Evolutionary conservation across 2,329 filamentous ascomycete species (phyloP), one percentile per base, ranked within the genome.

Genomic region (Coniella vitis): DNA sequence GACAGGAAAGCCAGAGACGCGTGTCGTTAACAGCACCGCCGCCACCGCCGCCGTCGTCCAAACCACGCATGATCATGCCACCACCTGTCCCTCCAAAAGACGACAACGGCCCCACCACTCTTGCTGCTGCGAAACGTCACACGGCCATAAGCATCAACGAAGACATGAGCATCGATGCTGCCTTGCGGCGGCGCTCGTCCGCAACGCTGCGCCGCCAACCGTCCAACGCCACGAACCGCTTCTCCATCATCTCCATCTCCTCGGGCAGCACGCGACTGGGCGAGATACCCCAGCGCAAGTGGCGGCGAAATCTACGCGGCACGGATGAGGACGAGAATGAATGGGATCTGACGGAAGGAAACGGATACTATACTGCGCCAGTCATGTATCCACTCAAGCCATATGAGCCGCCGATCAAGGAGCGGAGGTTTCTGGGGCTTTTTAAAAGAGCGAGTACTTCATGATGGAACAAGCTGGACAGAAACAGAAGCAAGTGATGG

Each of bases 201-300:
- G 5, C 25, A 29, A 10, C 25, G 5, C 10, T 34, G 3, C 21
- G 50, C 16, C 47, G 50, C 13, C 47, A 36, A 29, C 25, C 25
- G 47, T 35, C 47, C 21, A 53, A 40, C 21, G 40, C 50, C 13
- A 42, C 39, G 38, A 50, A 63, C 22, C 56, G 61, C 25, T 52
- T 63, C n/a, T 66, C 65, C 3, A 51, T 64, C 9, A 40, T 59
- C 20, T 61, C 64, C 1, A 58, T 60, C 32, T 56, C 62, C 1
- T 62, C 62, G 1, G 61, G 56, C 46, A 66, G 63, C 58, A 67
- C 64, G n/a, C 60, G 57, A 48, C 57, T 66, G 5, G 64, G 64
- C 8, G 62, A 66, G 39, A 63, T 66, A 4, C 63, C 64, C 0
- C 57, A 63, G 40, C 55, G 58, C 21, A 64, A 59, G 36, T 60